phyloP scores from a whole-genome alignment of 192 early-diverging fungal species.

The Coemansia sp. region DNA sequence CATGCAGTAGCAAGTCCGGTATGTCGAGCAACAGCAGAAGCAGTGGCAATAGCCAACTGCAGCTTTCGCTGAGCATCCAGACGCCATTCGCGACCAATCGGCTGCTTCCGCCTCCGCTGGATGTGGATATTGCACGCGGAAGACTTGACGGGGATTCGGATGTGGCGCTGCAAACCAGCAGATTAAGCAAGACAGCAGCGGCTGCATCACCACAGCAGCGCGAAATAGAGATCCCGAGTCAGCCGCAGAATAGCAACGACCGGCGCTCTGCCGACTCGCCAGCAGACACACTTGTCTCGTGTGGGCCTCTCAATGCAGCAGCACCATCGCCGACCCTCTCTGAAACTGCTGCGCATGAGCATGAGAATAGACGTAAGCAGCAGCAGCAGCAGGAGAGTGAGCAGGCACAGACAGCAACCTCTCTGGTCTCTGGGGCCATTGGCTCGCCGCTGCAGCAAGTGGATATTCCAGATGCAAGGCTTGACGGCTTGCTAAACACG shows the following conservation, averaged over 20 bases:
- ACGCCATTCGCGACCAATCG: constrained; percentile 1
- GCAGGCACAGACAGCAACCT: not conserved
- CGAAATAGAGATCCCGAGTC: not conserved
- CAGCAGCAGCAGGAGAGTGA: not conserved
- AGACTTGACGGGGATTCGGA: not conserved
- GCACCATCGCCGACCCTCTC: constrained; percentile 2
- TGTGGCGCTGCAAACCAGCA: not conserved
- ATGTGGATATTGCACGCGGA: constrained; percentile 19
- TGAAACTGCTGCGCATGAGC: constrained; percentile 3
- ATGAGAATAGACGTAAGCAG: not conserved
- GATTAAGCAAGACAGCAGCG: not conserved
- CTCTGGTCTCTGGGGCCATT: not conserved
- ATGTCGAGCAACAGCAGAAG: not conserved
- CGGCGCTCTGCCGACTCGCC: constrained; percentile 28
- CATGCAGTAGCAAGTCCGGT: constrained; percentile 7
- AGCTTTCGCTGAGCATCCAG: not conserved
- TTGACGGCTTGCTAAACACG: constrained; percentile 42
- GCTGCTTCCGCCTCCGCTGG: constrained; percentile 33
- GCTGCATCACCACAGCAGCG: not conserved
- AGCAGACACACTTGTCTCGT: constrained; percentile 36
- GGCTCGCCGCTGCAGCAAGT: constrained; percentile 27
- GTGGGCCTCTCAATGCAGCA: constrained; percentile 10
- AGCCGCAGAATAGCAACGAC: not conserved
- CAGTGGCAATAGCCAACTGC: not conserved
- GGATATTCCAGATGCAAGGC: constrained; percentile 36